Evolutionary conservation across 345 rosid species (phyloP).

Genomic region (Brassica nigra): DNA sequence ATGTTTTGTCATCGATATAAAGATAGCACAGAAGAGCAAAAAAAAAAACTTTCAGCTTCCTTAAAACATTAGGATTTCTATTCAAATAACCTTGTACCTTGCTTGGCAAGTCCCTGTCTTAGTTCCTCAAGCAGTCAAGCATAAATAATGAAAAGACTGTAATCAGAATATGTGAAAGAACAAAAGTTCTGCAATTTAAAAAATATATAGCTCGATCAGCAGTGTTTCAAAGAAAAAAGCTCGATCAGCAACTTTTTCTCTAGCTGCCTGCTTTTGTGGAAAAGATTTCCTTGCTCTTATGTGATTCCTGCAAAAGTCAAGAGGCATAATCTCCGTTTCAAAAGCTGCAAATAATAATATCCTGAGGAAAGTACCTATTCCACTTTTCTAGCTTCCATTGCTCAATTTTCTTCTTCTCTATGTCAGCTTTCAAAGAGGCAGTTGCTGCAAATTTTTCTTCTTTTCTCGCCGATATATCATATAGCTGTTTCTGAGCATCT

Average conservation of each 20-base stretch:
- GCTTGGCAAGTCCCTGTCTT: slow-evolving; percentile 85
- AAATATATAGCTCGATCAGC: not conserved
- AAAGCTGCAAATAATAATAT: not conserved
- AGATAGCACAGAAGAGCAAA: not conserved
- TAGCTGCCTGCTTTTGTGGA: not conserved
- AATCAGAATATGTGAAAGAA: not conserved
- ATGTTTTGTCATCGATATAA: not conserved
- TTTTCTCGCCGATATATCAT: not conserved
- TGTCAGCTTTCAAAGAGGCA: not conserved
- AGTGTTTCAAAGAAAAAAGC: not conserved
- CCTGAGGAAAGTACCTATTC: not conserved
- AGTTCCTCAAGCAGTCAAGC: slow-evolving; percentile 63
- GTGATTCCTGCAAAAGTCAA: not conserved
- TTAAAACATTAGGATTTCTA: slow-evolving; percentile 70
- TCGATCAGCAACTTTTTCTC: not conserved
- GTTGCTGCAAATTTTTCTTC: not conserved
- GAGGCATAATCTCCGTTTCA: not conserved
- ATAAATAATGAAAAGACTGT: not conserved
- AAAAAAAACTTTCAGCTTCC: slow-evolving; percentile 78
- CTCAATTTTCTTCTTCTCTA: not conserved
- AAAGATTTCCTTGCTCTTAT: not conserved
- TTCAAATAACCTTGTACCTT: slow-evolving; percentile 89
- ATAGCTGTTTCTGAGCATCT: not conserved
- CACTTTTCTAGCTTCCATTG: not conserved
- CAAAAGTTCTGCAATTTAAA: not conserved